Evolutionary conservation across 2,329 filamentous ascomycete species (phyloP).

Genomic region (Pochonia chlamydosporia): DNA sequence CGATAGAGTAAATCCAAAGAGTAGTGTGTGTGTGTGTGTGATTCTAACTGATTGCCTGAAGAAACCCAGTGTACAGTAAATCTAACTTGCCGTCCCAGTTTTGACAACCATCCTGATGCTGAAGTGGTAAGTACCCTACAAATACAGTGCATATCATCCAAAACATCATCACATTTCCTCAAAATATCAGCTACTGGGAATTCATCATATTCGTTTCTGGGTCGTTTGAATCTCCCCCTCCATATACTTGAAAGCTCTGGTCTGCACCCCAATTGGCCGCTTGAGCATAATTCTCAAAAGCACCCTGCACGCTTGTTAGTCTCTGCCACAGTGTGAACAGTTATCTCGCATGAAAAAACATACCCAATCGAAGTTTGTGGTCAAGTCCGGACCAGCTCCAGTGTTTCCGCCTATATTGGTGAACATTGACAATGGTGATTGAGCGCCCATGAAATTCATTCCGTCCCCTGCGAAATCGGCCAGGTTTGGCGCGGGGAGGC

Average conservation of each 20-base stretch:
- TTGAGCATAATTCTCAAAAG: slow-evolving; percentile 53
- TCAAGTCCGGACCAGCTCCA: slow-evolving; percentile 34
- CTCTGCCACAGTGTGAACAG: not conserved
- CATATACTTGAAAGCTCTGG: slow-evolving; percentile 47
- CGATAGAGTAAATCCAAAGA: not conserved
- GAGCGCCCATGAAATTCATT: slow-evolving; percentile 16
- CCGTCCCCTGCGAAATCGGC: slow-evolving; percentile 25
- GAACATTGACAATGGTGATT: slow-evolving; percentile 49
- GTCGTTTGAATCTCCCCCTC: slow-evolving; percentile 20
- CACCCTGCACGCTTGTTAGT: slow-evolving; percentile 31
- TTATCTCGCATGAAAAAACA: slow-evolving; percentile 16
- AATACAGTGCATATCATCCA: no score
- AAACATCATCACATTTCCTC: not conserved
- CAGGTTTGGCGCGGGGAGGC: slow-evolving; percentile 23
- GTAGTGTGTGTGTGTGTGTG: not conserved
- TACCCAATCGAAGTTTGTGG: slow-evolving; percentile 55
- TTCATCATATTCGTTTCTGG: slow-evolving; percentile 18
- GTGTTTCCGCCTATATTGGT: slow-evolving; percentile 31
- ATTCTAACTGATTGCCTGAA: no score
- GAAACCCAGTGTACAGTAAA: no score
- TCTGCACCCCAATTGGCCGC: slow-evolving; percentile 46
- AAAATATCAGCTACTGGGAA: slow-evolving; percentile 9
- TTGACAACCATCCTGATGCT: no score
- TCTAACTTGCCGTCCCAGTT: no score
- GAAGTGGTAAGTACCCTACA: no score